phyloP scores from a whole-genome alignment of 441 rosid genomes.

The Breynia disticha region DNA sequence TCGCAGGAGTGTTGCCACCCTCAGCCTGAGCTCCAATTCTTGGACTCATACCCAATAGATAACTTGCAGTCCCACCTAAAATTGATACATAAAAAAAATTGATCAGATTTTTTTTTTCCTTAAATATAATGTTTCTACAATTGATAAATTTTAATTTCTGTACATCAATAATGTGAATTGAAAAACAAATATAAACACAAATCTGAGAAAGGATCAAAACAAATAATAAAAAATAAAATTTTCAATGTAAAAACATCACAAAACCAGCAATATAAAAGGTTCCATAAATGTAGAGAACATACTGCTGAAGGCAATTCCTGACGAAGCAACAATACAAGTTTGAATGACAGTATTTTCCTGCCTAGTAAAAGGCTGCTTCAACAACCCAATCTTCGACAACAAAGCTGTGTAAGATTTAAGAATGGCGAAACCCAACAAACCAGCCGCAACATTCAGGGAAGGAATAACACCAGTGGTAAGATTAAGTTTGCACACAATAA shows the following conservation, averaged over 20 bases:
- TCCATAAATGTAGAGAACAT: conserved; percentile 7
- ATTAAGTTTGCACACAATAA: conserved; percentile 81
- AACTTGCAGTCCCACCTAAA: conserved; percentile 74
- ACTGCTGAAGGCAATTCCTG: conserved; percentile 94
- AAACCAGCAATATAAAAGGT: background rate
- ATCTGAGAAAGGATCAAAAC: no score
- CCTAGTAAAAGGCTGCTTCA: conserved; percentile 69
- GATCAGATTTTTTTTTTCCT: no score
- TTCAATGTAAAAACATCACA: background rate
- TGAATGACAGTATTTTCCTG: conserved; percentile 88
- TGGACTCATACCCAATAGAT: conserved; percentile 67
- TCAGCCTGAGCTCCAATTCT: conserved; percentile 43
- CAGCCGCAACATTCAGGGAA: conserved; percentile 80
- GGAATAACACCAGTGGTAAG: conserved; percentile 89
- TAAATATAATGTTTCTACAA: no score
- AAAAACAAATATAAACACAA: no score
- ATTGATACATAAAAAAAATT: no score
- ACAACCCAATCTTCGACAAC: conserved; percentile 35
- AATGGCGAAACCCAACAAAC: conserved; percentile 63
- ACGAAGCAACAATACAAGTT: conserved; percentile 80
- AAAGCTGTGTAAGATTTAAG: conserved; percentile 45
- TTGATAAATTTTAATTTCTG: no score
- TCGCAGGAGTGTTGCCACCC: conserved; percentile 34
- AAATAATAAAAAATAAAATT: no score
- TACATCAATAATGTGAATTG: no score